Evolutionary conservation across 208 protist genomes (phyloP).

Genomic region (Endotrypanum monterogeii): DNA sequence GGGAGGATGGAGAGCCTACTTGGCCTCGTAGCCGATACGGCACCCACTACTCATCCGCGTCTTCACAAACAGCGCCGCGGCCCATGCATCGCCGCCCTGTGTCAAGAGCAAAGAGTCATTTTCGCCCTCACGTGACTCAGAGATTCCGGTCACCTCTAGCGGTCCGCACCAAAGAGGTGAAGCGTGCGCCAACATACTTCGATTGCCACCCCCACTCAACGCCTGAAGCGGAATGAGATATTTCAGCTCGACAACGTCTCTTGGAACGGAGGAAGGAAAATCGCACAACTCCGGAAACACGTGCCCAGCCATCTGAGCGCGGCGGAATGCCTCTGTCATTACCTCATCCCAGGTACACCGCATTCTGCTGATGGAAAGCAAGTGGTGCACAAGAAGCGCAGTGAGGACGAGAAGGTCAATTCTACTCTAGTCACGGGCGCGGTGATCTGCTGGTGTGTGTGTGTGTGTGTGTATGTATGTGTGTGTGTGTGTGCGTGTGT

Average conservation of each 20-base stretch:
- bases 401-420: background rate
- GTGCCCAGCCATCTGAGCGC: slow-evolving; percentile 64
- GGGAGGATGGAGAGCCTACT: background rate
- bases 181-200: background rate
- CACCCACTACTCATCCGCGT: background rate
- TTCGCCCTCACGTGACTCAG: background rate
- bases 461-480: no score
- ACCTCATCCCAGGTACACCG: slow-evolving; percentile 11
- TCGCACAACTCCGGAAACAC: slow-evolving; percentile 51
- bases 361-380: slow-evolving; percentile 1
- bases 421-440: background rate
- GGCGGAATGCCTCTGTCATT: slow-evolving; percentile 61
- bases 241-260: slow-evolving; percentile 33
- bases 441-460: background rate
- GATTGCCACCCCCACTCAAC: background rate
- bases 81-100: slow-evolving; percentile 30
- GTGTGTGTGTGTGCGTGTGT: no score
- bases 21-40: background rate
- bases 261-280: slow-evolving; percentile 52
- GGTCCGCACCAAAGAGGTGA: slow-evolving; percentile 9
- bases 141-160: slow-evolving; percentile 19
- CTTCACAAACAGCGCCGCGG: slow-evolving; percentile 11
- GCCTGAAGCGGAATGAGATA: slow-evolving; percentile 51
- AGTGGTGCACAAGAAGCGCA: background rate
- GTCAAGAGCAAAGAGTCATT: slow-evolving; percentile 16